Evolutionary conservation across 306 rosid genomes (phyloP).

Genomic region (Sicyos edulis): DNA sequence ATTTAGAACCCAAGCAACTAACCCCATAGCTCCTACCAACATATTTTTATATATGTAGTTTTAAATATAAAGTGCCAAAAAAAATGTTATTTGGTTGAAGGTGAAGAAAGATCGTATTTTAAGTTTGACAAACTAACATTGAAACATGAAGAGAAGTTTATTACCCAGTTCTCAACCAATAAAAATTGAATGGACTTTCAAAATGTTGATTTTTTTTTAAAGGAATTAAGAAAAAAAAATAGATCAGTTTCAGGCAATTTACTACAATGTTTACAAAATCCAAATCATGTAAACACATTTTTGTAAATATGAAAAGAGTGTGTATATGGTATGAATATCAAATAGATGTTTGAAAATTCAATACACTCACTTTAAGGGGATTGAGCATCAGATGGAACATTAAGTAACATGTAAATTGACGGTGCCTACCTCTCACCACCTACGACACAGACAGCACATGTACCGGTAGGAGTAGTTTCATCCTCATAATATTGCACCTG

Average conservation of each 20-base stretch:
- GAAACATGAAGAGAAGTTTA: not conserved
- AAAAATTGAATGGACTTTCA: not conserved
- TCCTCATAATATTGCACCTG: slow-evolving; percentile 88
- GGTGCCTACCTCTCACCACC: slow-evolving; percentile 80
- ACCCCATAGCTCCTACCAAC: not conserved
- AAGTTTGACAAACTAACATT: not conserved
- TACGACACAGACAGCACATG: slow-evolving; percentile 90
- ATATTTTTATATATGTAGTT: not conserved
- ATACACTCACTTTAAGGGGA: not conserved
- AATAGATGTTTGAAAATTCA: not conserved
- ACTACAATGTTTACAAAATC: not conserved
- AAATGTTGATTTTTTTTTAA: not conserved
- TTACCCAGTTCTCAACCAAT: not conserved
- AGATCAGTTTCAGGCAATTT: not conserved
- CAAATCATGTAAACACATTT: not conserved
- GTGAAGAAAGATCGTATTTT: not conserved
- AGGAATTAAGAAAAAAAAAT: not conserved
- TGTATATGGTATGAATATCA: not conserved
- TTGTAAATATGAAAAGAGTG: not conserved
- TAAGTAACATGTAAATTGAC: not conserved
- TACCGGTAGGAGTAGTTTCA: slow-evolving; percentile 79
- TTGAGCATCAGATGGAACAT: not conserved
- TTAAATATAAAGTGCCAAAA: not conserved
- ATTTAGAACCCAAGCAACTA: not conserved
- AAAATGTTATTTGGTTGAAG: not conserved